These are phyloP conservation scores for Conticribra weissflogii DNA, from an alignment of 108 stramenopile species.

Conservation along the genomic window DNA sequence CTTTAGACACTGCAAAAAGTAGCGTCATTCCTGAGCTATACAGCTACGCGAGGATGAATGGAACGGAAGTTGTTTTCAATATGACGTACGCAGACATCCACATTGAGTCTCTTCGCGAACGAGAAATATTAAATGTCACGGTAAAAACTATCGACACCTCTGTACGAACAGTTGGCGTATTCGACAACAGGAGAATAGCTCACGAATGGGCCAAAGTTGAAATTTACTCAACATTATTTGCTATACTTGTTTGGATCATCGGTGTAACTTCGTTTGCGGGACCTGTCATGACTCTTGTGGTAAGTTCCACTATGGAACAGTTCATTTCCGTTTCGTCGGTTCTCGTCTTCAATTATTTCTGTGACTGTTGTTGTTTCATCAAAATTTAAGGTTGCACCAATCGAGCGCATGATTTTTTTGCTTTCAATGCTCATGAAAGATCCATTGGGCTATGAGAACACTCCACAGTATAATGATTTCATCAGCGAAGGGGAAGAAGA, in stretches of 20 bases:
- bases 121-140: constrained; percentile 63
- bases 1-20: constrained; percentile 60
- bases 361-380: too few relatives aligned
- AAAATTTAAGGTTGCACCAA: constrained; percentile 83
- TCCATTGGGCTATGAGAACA: constrained; percentile 80
- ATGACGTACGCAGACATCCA: constrained; percentile 23
- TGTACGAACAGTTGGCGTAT: constrained; percentile 49
- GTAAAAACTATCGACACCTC: constrained; percentile 18
- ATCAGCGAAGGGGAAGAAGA: constrained; percentile 64
- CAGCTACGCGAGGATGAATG: constrained; percentile 34
- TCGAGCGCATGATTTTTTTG: constrained; percentile 80
- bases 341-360: too few relatives aligned
- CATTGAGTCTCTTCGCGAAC: constrained; percentile 41
- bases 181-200: constrained; percentile 35
- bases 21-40: constrained; percentile 62
- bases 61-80: constrained; percentile 23
- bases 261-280: constrained; percentile 80
- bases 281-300: constrained; percentile 63
- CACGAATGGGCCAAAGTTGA: constrained; percentile 44
- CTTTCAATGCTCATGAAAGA: constrained; percentile 80
- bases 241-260: constrained; percentile 69
- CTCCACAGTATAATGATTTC: constrained; percentile 67
- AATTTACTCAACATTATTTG: constrained; percentile 55
- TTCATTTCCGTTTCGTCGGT: too few relatives aligned
- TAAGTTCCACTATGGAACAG: too few relatives aligned